Evolutionary conservation across 306 rosid species (phyloP), one percentile per base, ranked within the genome.

Genomic region (Cicer pinnatifidum): DNA sequence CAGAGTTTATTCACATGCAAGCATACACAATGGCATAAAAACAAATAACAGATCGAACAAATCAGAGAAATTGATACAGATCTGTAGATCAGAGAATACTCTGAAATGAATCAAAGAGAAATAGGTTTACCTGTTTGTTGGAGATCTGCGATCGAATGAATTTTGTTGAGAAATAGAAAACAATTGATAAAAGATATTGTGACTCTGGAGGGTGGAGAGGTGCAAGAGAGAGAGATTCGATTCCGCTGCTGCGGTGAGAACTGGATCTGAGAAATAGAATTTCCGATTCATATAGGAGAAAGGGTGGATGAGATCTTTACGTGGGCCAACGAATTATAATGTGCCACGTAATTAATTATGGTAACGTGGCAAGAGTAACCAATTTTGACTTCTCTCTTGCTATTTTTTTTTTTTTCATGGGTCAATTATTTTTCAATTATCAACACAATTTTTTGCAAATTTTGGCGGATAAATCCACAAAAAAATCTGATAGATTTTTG

Each of bases 101-200:
- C 7, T 33, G 2, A 64, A 72, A 11, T 3, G 3, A 75, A 62
- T 51, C 1, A 10, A 9, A 19, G 61, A 11, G 50, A 20, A 13
- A 69, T 19, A 44, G 75, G 17, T 63, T 75, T 80, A 81, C 81
- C 81, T 1, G 13, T 8, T 38, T 17, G 58, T 28, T 54, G 33
- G 9, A 43, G 38, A 73, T 59, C 70, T 44, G 37, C 9, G 5
- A 46, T 11, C 10, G 28, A 57, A 1, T 5, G 35, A 62, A 11
- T 33, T 33, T 35, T n/a, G 57, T 8, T 23, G 28, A 66, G 65
- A 58, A 43, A 28, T 11, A 1, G 12, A 7, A 13, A 37, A 17
- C 2, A 15, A 23, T 23, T 23, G 46, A 41, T 15, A 7, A 15
- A 1, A 71, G 56, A 23, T 11, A 45, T 13, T 61, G 8, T 6